Base-by-base conservation (phyloP, 352 stramenopile species). In the Phytophthora podocarpi region DNA sequence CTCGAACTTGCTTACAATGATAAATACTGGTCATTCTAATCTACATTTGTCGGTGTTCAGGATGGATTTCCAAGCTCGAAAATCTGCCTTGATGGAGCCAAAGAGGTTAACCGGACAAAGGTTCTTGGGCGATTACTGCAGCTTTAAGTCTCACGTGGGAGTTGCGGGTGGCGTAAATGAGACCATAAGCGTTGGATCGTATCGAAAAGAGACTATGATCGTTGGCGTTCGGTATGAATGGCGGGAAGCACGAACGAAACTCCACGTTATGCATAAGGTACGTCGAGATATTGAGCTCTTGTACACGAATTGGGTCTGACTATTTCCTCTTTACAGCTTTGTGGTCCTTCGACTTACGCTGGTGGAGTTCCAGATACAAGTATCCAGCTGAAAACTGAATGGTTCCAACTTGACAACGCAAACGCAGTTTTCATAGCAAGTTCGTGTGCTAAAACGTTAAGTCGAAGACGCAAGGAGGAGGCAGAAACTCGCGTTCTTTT, bases 171-270 rank as follows among this genome's bases (percentile, higher is more conserved):
- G n/a, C n/a, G n/a, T n/a, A n/a, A n/a, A n/a, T n/a, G n/a, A n/a
- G n/a, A 27, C 21, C 37, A 39, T 11, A 30, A 43, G 1, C 12
- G 49, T 26, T 12, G 24, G 21, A 3, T 58, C 60, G 0, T 78
- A 76, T 23, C 59, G 45, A 8, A 74, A 61, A 39, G 75, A 83
- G 35, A 67, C 64, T 0, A 70, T 93, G 21, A 63, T 91, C 2
- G 40, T 84, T 12, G 76, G 72, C 0, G 62, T 91, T 32, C 77
- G 82, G 10, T 74, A 88, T n/a, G 85, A 93, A 60, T 92, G 80
- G 80, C 59, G 78, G 26, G 70, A 90, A 52, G 85, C 69, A 6
- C 76, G 76, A 43, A 87, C 81, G 7, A 87, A 89, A 45, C 61
- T 93, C 8, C 54, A 80, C 10, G 60, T 85, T 4, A 73, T 66